Conservation (phyloP, 192 early-diverging fungal genomes). For the Entomortierella chlamydospora region DNA sequence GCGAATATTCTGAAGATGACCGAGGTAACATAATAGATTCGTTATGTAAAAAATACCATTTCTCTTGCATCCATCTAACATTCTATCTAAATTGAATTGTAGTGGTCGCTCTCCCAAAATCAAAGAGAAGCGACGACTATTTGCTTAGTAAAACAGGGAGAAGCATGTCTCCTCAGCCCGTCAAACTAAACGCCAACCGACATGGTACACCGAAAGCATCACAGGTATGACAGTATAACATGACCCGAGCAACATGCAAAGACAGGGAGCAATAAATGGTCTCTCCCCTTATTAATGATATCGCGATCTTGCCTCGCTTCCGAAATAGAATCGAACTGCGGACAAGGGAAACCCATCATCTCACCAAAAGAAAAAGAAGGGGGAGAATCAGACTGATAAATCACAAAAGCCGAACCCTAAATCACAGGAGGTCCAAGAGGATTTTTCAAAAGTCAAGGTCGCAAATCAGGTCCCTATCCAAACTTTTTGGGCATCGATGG, state of each 20-base stretch:
- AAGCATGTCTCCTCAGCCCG: slow-evolving; percentile 46
- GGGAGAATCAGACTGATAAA: slow-evolving; percentile 34
- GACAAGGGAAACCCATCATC: slow-evolving; percentile 39
- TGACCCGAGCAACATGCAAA: background rate
- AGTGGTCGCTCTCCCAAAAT: slow-evolving; percentile 14
- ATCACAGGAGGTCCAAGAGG: slow-evolving; percentile 59
- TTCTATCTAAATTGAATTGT: background rate
- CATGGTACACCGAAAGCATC: slow-evolving; percentile 30
- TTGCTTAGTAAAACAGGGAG: slow-evolving; percentile 32
- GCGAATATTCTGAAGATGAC: slow-evolving; percentile 52
- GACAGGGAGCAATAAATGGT: too few species aligned
- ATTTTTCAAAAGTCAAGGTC: slow-evolving; percentile 74
- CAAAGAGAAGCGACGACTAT: slow-evolving; percentile 44
- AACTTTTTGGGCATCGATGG: slow-evolving; percentile 83
- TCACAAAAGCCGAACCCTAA: slow-evolving; percentile 48
- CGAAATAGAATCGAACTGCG: slow-evolving; percentile 25
- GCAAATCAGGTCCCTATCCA: slow-evolving; percentile 84
- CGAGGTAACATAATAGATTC: slow-evolving; percentile 22
- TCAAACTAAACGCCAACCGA: slow-evolving; percentile 26
- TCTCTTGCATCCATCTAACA: background rate
- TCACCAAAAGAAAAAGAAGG: slow-evolving; percentile 52
- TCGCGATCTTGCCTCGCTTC: background rate
- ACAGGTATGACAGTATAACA: slow-evolving; percentile 26
- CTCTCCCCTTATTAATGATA: background rate
- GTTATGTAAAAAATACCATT: background rate